phyloP scores from a whole-genome alignment of 129 eudicot species.

The Helichrysum umbraculigerum region DNA sequence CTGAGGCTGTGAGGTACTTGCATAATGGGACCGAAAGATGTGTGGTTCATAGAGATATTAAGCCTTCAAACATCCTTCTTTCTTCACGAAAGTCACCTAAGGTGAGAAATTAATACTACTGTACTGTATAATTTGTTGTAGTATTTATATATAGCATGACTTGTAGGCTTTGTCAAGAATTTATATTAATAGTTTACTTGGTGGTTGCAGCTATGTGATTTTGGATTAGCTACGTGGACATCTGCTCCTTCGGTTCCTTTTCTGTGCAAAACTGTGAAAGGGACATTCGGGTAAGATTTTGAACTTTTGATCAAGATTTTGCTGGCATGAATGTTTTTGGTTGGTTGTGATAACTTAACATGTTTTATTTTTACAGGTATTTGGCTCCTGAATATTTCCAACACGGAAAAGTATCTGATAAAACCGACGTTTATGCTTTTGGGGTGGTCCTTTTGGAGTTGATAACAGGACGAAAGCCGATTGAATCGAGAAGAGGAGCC shows the following conservation, averaged over 20 bases:
- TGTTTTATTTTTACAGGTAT: constrained; percentile 51
- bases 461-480: constrained; percentile 90
- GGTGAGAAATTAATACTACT: constrained; percentile 40
- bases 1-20: constrained; percentile 79
- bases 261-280: constrained; percentile 97
- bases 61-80: constrained; percentile 96
- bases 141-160: neutral
- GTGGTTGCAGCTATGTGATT: constrained; percentile 77
- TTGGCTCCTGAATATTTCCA: constrained; percentile 99
- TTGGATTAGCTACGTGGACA: constrained; percentile 98
- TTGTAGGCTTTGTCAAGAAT: neutral
- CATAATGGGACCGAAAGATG: constrained; percentile 93
- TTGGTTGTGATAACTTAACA: neutral
- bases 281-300: constrained; percentile 90
- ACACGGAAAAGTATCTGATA: constrained; percentile 98
- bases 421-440: constrained; percentile 97
- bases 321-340: constrained; percentile 1
- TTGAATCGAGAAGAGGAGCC: constrained; percentile 72
- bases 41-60: constrained; percentile 97
- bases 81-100: constrained; percentile 86
- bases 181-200: constrained; percentile 14
- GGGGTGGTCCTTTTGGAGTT: constrained; percentile 94
- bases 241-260: constrained; percentile 97
- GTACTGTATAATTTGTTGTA: neutral
- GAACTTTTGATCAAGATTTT: constrained; percentile 6